Evolutionary conservation across 257 asterid genomes (phyloP).

Genomic region (Salvia splendens): DNA sequence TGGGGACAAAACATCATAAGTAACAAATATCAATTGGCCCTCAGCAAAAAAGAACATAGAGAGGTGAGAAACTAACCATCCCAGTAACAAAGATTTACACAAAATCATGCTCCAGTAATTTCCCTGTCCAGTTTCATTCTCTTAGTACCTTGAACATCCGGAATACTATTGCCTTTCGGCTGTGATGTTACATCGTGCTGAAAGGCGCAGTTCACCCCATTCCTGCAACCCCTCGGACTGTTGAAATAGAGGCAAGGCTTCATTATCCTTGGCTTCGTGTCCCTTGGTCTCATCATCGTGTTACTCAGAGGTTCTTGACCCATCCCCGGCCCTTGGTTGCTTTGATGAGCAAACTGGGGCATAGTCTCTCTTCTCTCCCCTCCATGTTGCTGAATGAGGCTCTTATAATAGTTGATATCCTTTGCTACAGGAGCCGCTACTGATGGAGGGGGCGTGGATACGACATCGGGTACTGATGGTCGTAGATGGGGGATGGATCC

Average conservation of each 20-base stretch:
- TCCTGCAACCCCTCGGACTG: slow-evolving; percentile 58
- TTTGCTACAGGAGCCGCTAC: slow-evolving; percentile 39
- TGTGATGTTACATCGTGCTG: slow-evolving; percentile 43
- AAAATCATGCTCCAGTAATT: slow-evolving; percentile 44
- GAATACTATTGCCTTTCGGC: slow-evolving; percentile 36
- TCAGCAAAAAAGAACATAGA: not conserved
- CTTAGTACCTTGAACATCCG: slow-evolving; percentile 54
- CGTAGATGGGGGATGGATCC: slow-evolving; percentile 38
- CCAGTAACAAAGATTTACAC: slow-evolving; percentile 34
- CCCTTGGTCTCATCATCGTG: slow-evolving; percentile 37
- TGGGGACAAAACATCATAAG: slow-evolving; percentile 25
- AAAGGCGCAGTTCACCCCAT: slow-evolving; percentile 51
- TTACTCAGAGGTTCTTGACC: slow-evolving; percentile 33
- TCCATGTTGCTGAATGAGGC: slow-evolving; percentile 91
- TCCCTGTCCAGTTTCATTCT: slow-evolving; percentile 65
- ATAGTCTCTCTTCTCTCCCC: slow-evolving; percentile 61
- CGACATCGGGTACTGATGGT: slow-evolving; percentile 39
- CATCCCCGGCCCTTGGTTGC: slow-evolving; percentile 34
- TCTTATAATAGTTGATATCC: slow-evolving; percentile 77
- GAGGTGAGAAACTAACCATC: not conserved
- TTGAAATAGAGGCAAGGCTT: slow-evolving; percentile 59
- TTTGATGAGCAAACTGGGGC: slow-evolving; percentile 42
- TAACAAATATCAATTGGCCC: slow-evolving; percentile 26
- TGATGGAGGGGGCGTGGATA: slow-evolving; percentile 43
- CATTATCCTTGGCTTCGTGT: slow-evolving; percentile 43